Base-by-base conservation (phyloP, 257 asterid species). In the Solanum medicagineum region DNA sequence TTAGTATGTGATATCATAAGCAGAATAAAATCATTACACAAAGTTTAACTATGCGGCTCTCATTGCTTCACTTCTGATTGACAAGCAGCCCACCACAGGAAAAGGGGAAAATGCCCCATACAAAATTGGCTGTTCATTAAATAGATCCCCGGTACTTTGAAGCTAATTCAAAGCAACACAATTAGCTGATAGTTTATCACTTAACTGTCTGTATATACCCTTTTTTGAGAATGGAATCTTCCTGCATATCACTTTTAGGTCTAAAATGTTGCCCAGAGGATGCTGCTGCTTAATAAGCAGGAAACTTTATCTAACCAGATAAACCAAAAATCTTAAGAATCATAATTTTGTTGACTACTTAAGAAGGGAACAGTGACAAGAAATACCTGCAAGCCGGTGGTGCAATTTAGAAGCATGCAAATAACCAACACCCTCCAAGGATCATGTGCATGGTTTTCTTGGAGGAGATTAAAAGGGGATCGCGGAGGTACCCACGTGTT, bases 381-480 rank as follows among this genome's bases (percentile, higher is more conserved):
- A 73, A 73, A 49, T 84, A 93, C 99, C 97, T 95, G 98, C 32
- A n/a, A 17, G 54, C 99, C 99, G 75, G 92, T 88, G 24, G 98
- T 94, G 85, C 75, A 86, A 92, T 95, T 95, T 80, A 95, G 97
- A 87, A 95, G 96, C 92, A 94, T 93, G 81, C 99, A 95, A 87
- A 95, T 95, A 55, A 95, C 91, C 89, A 95, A 88, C 79, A 95
- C 98, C 90, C 98, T 93, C 98, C 99, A 95, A 56, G 99, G 99
- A 94, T 95, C 98, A 87, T 91, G 92, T 14, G 88, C 87, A 79
- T 95, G 98, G 84, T 94, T 93, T 90, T 95, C 98, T 88, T 95
- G 99, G 84, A 95, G 93, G 86, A 95, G 95, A 87, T 91, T 87
- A 80, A 85, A 86, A 59, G 92, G 96, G 4, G 98, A 93, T n/a